These are phyloP conservation scores for Geosmithia flava DNA, from an alignment of 2,329 filamentous ascomycete species.

Conservation along the genomic window DNA sequence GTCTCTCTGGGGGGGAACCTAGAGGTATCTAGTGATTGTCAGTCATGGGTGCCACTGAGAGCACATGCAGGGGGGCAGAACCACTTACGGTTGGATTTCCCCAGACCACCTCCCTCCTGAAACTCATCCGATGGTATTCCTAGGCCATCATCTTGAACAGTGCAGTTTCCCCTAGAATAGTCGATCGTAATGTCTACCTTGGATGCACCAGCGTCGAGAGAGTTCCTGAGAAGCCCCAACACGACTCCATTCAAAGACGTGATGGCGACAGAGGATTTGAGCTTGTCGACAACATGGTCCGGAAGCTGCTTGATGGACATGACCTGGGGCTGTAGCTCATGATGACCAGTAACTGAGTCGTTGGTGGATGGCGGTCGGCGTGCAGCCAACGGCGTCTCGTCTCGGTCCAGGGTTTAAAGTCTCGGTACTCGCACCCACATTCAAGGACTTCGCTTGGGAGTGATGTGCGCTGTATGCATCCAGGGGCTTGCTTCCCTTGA, in stretches of 20 bases:
- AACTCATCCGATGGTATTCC: slow-evolving; percentile 73
- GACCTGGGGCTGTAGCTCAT: slow-evolving; percentile 4
- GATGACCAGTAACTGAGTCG: not conserved
- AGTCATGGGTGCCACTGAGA: not conserved
- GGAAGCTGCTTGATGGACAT: slow-evolving; percentile 62
- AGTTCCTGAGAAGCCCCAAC: slow-evolving; percentile 66
- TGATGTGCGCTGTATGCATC: not conserved
- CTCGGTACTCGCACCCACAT: not conserved
- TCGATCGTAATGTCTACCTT: slow-evolving; percentile 62
- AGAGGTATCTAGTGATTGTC: slow-evolving; percentile 56
- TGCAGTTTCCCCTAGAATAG: slow-evolving; percentile 62
- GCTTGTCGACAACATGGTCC: slow-evolving; percentile 57
- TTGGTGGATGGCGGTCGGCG: not conserved
- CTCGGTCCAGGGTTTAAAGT: not conserved
- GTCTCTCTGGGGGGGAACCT: slow-evolving; percentile 39
- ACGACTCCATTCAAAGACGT: slow-evolving; percentile 61
- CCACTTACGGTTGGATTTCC: slow-evolving; percentile 56
- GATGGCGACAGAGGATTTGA: slow-evolving; percentile 76
- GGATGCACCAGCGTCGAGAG: slow-evolving; percentile 65
- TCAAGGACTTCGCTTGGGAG: not conserved
- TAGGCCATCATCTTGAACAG: slow-evolving; percentile 70
- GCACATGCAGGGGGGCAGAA: not conserved
- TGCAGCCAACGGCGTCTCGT: not conserved
- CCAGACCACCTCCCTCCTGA: slow-evolving; percentile 53
- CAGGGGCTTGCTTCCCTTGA: not conserved